Evolutionary conservation across 2,329 filamentous ascomycete genomes (phyloP).

Genomic region (Alternaria postmessia): DNA sequence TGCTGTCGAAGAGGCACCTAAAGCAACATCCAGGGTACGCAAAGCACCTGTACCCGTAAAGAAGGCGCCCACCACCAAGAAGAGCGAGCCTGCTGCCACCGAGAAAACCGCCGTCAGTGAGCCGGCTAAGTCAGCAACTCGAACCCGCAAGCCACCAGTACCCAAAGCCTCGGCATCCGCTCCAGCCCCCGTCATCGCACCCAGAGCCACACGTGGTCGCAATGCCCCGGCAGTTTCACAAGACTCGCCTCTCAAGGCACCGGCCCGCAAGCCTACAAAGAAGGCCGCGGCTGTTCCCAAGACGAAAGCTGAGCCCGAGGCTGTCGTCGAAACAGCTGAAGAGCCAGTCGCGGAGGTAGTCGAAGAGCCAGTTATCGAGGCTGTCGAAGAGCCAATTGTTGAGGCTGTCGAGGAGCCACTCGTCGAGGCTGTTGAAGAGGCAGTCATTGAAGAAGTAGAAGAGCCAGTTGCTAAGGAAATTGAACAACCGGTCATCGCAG

Average conservation of each 20-base stretch:
- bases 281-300: conserved; percentile 23
- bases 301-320: conserved; percentile 22
- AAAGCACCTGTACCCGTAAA: conserved; percentile 24
- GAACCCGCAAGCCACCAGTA: conserved; percentile 29
- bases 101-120: conserved; percentile 21
- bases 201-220: conserved; percentile 33
- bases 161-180: conserved; percentile 19
- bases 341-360: conserved; percentile 2
- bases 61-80: conserved; percentile 25
- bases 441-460: not conserved
- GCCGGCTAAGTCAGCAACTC: conserved; percentile 28
- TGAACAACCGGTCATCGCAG: not conserved
- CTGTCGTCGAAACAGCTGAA: conserved; percentile 14
- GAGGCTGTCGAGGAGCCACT: not conserved
- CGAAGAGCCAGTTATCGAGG: not conserved
- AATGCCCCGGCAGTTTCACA: conserved; percentile 24
- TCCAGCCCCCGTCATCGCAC: conserved; percentile 20
- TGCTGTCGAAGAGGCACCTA: conserved; percentile 20
- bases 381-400: not conserved
- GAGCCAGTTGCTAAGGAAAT: not conserved
- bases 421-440: not conserved
- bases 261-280: conserved; percentile 37
- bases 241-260: conserved; percentile 39
- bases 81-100: conserved; percentile 11
- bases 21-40: conserved; percentile 28